A percentile compares a stretch with the other conserved stretches of the same genome.
phyloP scores from a whole-genome alignment of 2,329 filamentous ascomycete genomes.

The Grosmannia penicillata region DNA sequence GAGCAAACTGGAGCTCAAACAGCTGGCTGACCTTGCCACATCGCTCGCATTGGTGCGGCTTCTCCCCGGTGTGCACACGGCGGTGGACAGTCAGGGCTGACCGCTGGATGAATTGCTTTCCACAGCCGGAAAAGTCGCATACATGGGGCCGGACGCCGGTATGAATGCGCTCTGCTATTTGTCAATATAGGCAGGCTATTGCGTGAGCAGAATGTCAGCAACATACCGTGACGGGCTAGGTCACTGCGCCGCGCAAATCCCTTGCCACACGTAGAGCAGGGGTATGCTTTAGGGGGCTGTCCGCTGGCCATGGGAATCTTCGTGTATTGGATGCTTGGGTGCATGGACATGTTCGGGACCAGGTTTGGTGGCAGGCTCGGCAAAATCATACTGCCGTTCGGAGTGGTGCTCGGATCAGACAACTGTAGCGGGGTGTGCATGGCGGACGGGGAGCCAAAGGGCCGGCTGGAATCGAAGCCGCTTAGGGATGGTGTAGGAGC shows the following conservation, averaged over 20 bases:
- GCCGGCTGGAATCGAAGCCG: conserved; percentile 25
- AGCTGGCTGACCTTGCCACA: conserved; percentile 68
- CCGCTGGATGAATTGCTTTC: conserved; percentile 94
- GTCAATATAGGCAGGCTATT: too few species aligned
- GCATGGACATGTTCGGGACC: conserved; percentile 11
- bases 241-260: conserved; percentile 89
- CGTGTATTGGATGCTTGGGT: conserved; percentile 13
- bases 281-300: conserved; percentile 49
- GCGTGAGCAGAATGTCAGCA: neutral
- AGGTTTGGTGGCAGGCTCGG: conserved; percentile 22
- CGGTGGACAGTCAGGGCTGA: conserved; percentile 91
- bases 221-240: conserved; percentile 80
- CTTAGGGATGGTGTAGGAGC: conserved; percentile 24
- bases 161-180: conserved; percentile 74
- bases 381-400: conserved; percentile 24
- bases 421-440: conserved; percentile 36
- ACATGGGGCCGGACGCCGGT: conserved; percentile 81
- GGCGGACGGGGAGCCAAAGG: conserved; percentile 34
- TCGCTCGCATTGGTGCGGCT: conserved; percentile 93
- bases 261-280: conserved; percentile 81
- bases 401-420: conserved; percentile 24
- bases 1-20: too few species aligned
- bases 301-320: conserved; percentile 9
- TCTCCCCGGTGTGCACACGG: conserved; percentile 93
- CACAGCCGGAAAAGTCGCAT: conserved; percentile 77